Evolutionary conservation across 73 alveolate species (phyloP).

Genomic region (Symbiodinium natans): DNA sequence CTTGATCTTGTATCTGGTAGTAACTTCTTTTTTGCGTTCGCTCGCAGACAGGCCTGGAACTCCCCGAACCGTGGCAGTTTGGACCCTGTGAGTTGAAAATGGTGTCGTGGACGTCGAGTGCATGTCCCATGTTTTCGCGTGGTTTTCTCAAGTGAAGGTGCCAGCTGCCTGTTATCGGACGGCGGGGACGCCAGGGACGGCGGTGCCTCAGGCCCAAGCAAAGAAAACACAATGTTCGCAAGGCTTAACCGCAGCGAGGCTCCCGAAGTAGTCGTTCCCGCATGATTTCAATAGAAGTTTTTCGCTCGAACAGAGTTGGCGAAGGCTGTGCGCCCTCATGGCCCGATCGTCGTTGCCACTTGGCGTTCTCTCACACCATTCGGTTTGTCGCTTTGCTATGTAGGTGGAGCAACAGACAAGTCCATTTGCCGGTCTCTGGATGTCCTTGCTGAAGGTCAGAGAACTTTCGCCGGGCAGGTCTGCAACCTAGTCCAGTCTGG

Average conservation of each 20-base stretch:
- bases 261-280: too few species aligned
- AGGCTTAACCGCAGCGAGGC: too few species aligned
- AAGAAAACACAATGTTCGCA: too few species aligned
- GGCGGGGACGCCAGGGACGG: too few species aligned
- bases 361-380: not conserved
- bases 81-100: not conserved
- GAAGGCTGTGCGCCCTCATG: not conserved
- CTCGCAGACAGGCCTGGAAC: not conserved
- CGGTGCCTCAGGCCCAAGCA: too few species aligned
- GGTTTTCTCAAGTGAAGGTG: too few species aligned
- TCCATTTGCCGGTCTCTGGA: too few species aligned
- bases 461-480: constrained; percentile 16
- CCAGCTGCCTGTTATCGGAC: not conserved
- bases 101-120: not conserved
- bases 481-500: not conserved
- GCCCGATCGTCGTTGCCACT: not conserved
- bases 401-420: too few species aligned
- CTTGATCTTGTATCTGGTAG: not conserved
- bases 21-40: not conserved
- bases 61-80: not conserved
- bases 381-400: too few species aligned
- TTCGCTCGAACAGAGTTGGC: not conserved
- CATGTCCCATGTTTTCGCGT: not conserved
- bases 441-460: not conserved
- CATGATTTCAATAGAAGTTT: too few species aligned